Conservation (phyloP, 345 rosid genomes). For the Carallia pectinifolia region DNA sequence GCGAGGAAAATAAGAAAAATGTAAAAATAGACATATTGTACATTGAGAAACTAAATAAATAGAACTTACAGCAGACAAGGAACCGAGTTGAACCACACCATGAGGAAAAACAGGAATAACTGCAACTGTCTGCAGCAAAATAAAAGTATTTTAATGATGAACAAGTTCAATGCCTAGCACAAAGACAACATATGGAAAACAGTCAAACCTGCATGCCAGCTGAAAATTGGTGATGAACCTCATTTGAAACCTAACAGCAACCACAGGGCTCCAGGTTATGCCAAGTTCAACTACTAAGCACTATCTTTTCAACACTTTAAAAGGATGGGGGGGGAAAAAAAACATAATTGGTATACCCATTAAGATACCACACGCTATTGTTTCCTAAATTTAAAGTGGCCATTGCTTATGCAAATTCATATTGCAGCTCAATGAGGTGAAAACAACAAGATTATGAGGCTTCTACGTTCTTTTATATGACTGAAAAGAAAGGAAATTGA, state of each 20-base stretch:
- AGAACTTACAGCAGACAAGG: conserved; percentile 64
- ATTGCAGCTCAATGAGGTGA: not conserved
- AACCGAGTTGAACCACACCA: conserved; percentile 95
- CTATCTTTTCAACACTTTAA: not conserved
- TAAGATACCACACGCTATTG: not conserved
- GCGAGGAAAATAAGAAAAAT: not conserved
- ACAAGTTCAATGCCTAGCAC: not conserved
- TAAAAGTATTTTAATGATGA: conserved; percentile 11
- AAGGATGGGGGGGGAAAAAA: not conserved
- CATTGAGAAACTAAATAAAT: not conserved
- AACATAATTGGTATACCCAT: not conserved
- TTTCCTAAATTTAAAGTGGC: not conserved
- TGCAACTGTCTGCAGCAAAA: conserved; percentile 66
- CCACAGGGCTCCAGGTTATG: conserved; percentile 15
- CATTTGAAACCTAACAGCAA: conserved; percentile 59
- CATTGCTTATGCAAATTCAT: not conserved
- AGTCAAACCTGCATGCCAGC: conserved; percentile 85
- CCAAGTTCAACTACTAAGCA: not conserved
- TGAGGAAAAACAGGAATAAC: conserved; percentile 78
- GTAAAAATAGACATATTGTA: not conserved
- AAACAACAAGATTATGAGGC: not conserved
- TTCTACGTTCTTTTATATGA: not conserved
- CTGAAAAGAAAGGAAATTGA: not conserved
- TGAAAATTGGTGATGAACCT: conserved; percentile 76
- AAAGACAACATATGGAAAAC: conserved; percentile 13